Percentiles rank a stretch among this genome's conserved stretches.
Evolutionary conservation across 352 stramenopile genomes (phyloP).

Genomic region (Phytopythium oedochilum): DNA sequence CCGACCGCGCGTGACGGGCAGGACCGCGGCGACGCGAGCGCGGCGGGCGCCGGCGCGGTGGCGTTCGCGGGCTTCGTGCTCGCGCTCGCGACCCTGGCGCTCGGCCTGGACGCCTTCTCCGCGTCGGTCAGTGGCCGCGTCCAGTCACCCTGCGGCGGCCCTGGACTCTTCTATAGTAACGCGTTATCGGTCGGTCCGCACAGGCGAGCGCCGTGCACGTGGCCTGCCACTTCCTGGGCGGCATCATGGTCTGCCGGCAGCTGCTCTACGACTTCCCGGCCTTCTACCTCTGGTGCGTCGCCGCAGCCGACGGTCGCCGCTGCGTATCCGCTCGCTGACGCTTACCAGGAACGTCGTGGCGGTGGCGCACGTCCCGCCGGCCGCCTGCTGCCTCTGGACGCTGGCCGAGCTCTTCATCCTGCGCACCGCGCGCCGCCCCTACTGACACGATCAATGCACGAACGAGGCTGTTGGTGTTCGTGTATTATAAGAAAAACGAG

Average conservation of each 20-base stretch:
- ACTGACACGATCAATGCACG: conserved; percentile 2
- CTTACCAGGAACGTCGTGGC: conserved; percentile 29
- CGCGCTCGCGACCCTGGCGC: conserved; percentile 26
- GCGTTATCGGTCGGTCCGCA: no score
- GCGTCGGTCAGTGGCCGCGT: conserved; percentile 18
- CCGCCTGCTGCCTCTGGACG: conserved; percentile 25
- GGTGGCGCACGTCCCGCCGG: conserved; percentile 24
- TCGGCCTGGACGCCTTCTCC: conserved; percentile 48
- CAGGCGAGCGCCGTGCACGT: conserved; percentile 56
- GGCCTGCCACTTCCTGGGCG: conserved; percentile 53
- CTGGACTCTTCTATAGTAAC: no score
- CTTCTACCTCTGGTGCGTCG: conserved; percentile 41
- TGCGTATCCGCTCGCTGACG: not conserved
- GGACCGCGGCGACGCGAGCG: not conserved
- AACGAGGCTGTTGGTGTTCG: no score
- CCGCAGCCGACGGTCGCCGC: no score
- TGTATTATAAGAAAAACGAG: conserved; percentile 37
- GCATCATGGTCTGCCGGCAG: conserved; percentile 49
- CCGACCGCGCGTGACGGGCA: not conserved
- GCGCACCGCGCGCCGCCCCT: conserved; percentile 13
- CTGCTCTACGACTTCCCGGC: conserved; percentile 33
- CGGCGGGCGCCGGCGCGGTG: conserved; percentile 18
- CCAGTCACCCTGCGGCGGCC: no score
- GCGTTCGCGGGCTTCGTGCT: conserved; percentile 39
- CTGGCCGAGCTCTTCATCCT: conserved; percentile 23